Percentiles rank a stretch among this genome's conserved stretches.
Conservation (phyloP, 1,284 basidiomycete genomes). For the Cryptococcus jaspeensis region DNA sequence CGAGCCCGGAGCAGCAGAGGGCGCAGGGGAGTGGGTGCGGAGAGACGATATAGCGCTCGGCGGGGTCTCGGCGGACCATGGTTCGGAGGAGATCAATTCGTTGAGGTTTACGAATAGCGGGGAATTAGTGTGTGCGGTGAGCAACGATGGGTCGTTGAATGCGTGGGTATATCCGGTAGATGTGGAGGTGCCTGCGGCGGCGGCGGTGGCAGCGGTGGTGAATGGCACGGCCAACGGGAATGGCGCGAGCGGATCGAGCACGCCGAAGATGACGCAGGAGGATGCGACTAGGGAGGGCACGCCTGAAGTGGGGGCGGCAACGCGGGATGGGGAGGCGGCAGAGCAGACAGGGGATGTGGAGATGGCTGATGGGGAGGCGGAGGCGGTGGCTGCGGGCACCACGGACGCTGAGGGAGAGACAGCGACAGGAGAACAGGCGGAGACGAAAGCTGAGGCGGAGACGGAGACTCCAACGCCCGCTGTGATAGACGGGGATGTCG, state of each 20-base stretch:
- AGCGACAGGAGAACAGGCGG: constrained; percentile 5
- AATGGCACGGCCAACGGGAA: too few relatives aligned
- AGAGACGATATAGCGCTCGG: constrained; percentile 37
- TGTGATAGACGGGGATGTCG: constrained; percentile 61
- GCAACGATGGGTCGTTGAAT: constrained; percentile 42
- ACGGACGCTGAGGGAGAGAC: constrained; percentile 1
- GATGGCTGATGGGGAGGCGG: not conserved
- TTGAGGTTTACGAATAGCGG: constrained; percentile 39
- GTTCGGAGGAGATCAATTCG: constrained; percentile 46
- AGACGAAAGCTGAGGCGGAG: constrained; percentile 2
- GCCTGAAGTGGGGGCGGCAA: not conserved
- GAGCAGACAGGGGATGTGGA: constrained; percentile 8
- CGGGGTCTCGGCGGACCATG: constrained; percentile 27
- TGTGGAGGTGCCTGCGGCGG: constrained; percentile 1
- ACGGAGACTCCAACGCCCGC: not conserved
- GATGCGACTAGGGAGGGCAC: not conserved
- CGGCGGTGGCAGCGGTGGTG: not conserved
- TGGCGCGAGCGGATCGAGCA: too few relatives aligned
- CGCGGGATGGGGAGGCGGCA: constrained; percentile 7
- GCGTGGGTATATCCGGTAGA: constrained; percentile 42
- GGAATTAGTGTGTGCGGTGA: constrained; percentile 37
- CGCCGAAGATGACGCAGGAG: not conserved
- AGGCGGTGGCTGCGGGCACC: constrained; percentile 1
- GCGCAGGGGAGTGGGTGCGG: constrained; percentile 30
- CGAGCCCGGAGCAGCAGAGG: constrained; percentile 12